These are phyloP conservation scores for Amanita subjunquillea DNA, from an alignment of 768 basidiomycete genomes.

Conservation along the genomic window DNA sequence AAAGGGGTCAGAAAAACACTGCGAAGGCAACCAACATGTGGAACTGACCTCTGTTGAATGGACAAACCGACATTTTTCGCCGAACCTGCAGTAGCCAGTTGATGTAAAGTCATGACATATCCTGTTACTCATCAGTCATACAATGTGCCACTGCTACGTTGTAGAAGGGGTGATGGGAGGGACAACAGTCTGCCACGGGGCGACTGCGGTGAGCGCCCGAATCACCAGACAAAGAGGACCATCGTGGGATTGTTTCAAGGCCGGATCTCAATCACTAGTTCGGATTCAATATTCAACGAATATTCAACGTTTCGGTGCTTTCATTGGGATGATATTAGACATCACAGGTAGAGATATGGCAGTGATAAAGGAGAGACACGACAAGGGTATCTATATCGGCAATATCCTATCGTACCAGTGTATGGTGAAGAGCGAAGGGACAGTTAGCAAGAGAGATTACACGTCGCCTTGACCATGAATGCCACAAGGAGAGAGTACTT, in stretches of 20 bases:
- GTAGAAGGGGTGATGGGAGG: too few relatives aligned
- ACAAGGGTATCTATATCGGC: constrained; percentile 34
- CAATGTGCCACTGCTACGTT: too few relatives aligned
- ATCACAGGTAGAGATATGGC: constrained; percentile 18
- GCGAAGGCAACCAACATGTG: neutral
- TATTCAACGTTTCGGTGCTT: too few relatives aligned
- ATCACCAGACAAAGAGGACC: too few relatives aligned
- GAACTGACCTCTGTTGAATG: neutral
- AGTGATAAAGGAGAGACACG: constrained; percentile 23
- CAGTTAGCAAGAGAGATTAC: neutral
- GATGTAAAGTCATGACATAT: too few relatives aligned
- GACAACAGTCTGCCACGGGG: too few relatives aligned
- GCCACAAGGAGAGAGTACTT: constrained; percentile 7
- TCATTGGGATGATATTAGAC: neutral
- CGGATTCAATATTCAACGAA: too few relatives aligned
- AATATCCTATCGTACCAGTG: constrained; percentile 13
- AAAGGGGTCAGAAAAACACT: neutral
- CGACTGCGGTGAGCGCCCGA: too few relatives aligned
- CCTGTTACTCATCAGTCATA: too few relatives aligned
- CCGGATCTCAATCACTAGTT: too few relatives aligned
- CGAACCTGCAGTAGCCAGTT: neutral
- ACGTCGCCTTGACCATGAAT: neutral
- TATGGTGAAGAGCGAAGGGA: constrained; percentile 17
- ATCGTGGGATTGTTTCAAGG: too few relatives aligned
- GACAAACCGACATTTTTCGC: neutral